Base-by-base conservation (phyloP, 106 monocot species). In the Iris macrosiphon region DNA sequence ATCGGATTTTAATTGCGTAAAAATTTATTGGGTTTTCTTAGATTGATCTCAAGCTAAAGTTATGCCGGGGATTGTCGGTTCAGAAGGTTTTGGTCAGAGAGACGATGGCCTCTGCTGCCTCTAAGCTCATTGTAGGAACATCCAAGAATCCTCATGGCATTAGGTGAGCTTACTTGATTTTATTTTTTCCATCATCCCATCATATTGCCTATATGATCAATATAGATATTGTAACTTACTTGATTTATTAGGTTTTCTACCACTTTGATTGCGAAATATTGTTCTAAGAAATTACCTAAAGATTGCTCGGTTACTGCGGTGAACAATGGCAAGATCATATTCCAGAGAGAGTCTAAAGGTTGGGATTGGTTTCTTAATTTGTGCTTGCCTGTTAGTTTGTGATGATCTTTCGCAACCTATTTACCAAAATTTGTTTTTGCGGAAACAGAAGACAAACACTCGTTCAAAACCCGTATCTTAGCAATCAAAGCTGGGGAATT, bases 281-380 rank as follows among this genome's bases (percentile, higher is more conserved):
- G 86, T 22, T 67, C 82, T 3, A 82, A 71, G 73, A 72, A 70
- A 47, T 52, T 92, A 32, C 39, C 76, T 26, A 19, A 25, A 2
- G 53, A 51, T 25, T 92, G 86, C 59, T 67, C 73, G 55, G 92
- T 92, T 26, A 20, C 82, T 31, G 92, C 82, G 0, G 71, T 86
- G 49, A 77, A 54, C 67, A 86, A 82, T 31, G 92, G 92, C 39
- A 92, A 79, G 72, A 61, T 86, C 20, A 23, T 92, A 7, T 92
- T 73, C 49, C 66, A 53, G 57, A 79, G 61, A 65, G 86, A 78
- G 45, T 44, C 65, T 19, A 58, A 17, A 74, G 68, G 73, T 73
- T 10, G 15, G 33, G 15, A 29, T 12, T 56, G 35, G 5, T 39
- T 39, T 38, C 40, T 7, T 0, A 12, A 37, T 7, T 37, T 12